Conservation (phyloP, 352 stramenopile species). For the Discostella stelligera region DNA sequence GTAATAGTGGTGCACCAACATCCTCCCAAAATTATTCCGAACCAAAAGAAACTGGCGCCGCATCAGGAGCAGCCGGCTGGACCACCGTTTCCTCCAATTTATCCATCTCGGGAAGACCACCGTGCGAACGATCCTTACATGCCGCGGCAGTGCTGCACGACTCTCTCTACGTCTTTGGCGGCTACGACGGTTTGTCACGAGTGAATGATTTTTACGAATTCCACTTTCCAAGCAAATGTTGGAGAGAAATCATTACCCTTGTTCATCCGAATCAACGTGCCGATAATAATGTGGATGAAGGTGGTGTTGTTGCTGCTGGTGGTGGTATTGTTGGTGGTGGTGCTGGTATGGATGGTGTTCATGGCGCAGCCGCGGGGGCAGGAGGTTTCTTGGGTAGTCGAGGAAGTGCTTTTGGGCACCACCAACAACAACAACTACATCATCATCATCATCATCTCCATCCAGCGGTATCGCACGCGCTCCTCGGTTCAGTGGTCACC, state of each 20-base stretch:
- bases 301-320: neutral
- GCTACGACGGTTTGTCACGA: slow-evolving; percentile 89
- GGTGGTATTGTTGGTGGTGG: neutral
- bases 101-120: slow-evolving; percentile 54
- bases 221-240: slow-evolving; percentile 84
- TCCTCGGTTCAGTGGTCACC: slow-evolving; percentile 10
- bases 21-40: neutral
- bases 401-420: neutral
- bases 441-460: neutral
- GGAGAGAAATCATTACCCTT: slow-evolving; percentile 60
- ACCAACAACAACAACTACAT: neutral
- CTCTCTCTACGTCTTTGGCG: slow-evolving; percentile 78
- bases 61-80: slow-evolving; percentile 18
- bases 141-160: slow-evolving; percentile 84
- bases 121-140: slow-evolving; percentile 91
- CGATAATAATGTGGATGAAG: too few species aligned
- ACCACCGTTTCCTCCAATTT: slow-evolving; percentile 16
- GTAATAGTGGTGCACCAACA: neutral
- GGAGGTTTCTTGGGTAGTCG: neutral
- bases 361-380: neutral
- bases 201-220: slow-evolving; percentile 95
- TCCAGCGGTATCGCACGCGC: neutral
- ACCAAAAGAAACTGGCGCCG: neutral
- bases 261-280: neutral
- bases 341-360: neutral